Evolutionary conservation across 108 stramenopile species (phyloP), one percentile per base, ranked within the genome.

Genomic region (Nitzschia palea): DNA sequence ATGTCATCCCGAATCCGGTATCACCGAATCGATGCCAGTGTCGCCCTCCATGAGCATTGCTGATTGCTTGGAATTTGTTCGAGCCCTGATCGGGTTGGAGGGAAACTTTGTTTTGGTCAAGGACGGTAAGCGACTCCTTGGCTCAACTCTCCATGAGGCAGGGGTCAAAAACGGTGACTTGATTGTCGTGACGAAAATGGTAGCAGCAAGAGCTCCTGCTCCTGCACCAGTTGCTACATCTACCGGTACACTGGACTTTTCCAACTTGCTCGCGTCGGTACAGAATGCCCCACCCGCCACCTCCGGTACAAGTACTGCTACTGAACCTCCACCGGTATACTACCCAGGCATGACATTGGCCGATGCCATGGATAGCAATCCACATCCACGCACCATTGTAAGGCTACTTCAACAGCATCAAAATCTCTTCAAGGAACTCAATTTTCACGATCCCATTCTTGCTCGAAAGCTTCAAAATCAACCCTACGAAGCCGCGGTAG

Each of bases 291-390:
- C 55, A 33, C 33, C 70, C 15, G 44, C 40, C 17, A 35, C 62
- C 20, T 22, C 64, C 4, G 42, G 53, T 22, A 36, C 50, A 10
- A 20, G 76, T 10, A 17, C 73, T 0, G 54, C 62, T 27, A 20
- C 72, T 15, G 59, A 60, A 20, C 55, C 73, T 31, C 25, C 66
- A 26, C 80, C 82, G 9, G 77, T 90, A 9, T 82, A 88, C 57
- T 91, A 77, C 68, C 63, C 74, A 14, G 88, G 88, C 25, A 95
- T 95, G 94, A 74, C 65, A 31, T 77, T 95, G n/a, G 83, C 88
- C 51, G 91, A 91, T 27, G 89, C 89, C 51, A 70, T 91, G 15
- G 59, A 62, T 6, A 70, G 78, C 43, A 95, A 95, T 70, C 81
- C 89, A 17, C 85, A 95, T 66, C 90, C 91, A 0, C 48, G 62